These are phyloP conservation scores for Chytriomyces confervae DNA, from an alignment of 192 early-diverging fungal species.

Conservation along the genomic window DNA sequence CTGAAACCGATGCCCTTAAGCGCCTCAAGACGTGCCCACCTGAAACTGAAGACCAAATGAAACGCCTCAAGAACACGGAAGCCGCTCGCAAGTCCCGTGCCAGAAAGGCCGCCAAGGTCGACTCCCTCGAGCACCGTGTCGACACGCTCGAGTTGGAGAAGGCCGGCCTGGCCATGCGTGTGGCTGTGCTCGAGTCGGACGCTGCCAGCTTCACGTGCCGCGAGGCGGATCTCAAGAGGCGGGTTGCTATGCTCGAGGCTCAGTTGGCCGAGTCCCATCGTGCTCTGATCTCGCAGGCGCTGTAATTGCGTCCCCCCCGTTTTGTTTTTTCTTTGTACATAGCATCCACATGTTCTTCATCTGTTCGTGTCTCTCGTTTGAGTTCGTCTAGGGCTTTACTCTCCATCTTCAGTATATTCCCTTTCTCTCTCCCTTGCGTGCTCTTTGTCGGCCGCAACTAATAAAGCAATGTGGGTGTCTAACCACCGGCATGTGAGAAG, in stretches of 20 bases:
- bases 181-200: constrained; percentile 39
- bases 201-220: constrained; percentile 3
- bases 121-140: constrained; percentile 78
- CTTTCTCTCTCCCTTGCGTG: too few species aligned
- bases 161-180: constrained; percentile 14
- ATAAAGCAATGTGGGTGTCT: too few species aligned
- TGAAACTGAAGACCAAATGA: constrained; percentile 1
- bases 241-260: constrained; percentile 51
- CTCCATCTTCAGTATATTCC: too few species aligned
- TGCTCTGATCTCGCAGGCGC: constrained; percentile 3
- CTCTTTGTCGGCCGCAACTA: too few species aligned
- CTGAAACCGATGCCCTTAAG: background rate
- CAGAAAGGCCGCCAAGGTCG: constrained; percentile 83
- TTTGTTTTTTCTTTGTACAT: background rate
- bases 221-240: constrained; percentile 28
- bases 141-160: constrained; percentile 73
- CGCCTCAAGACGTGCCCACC: background rate
- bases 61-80: constrained; percentile 70
- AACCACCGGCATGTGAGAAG: too few species aligned
- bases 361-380: background rate
- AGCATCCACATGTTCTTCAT: background rate
- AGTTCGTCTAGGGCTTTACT: background rate
- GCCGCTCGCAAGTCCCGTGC: constrained; percentile 87
- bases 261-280: constrained; percentile 40
- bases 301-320: background rate